Evolutionary conservation across 2,329 filamentous ascomycete genomes (phyloP).

Genomic region (Fusarium sp.): DNA sequence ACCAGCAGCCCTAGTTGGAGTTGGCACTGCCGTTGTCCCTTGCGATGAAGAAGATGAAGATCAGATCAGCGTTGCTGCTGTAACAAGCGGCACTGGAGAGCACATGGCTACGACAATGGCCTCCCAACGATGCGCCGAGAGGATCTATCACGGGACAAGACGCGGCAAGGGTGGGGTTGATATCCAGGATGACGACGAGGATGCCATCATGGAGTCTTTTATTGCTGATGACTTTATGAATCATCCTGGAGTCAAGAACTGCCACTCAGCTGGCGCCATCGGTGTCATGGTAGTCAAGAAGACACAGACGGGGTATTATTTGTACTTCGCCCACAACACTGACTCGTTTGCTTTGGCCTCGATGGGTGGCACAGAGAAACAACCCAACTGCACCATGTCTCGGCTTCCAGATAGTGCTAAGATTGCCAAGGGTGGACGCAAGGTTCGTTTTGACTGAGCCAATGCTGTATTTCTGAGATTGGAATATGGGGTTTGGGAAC

Average conservation of each 20-base stretch:
- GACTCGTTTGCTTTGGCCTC: conserved; percentile 88
- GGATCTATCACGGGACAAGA: conserved; percentile 78
- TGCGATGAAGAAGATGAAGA: conserved; percentile 76
- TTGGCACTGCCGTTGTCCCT: conserved; percentile 91
- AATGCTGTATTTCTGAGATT: neutral
- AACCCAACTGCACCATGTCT: conserved; percentile 88
- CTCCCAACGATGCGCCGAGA: conserved; percentile 84
- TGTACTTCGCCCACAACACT: conserved; percentile 97
- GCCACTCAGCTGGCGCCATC: conserved; percentile 86
- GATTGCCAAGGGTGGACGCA: conserved; percentile 66
- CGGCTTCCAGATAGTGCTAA: conserved; percentile 67
- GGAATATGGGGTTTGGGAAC: neutral
- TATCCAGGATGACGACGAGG: conserved; percentile 78
- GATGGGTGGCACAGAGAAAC: conserved; percentile 82
- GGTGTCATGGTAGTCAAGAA: conserved; percentile 93
- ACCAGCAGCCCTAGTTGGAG: conserved; percentile 90
- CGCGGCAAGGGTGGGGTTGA: conserved; percentile 70
- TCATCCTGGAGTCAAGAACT: conserved; percentile 85
- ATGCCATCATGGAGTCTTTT: conserved; percentile 77
- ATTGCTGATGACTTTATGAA: conserved; percentile 92
- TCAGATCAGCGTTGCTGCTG: conserved; percentile 77
- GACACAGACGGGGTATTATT: conserved; percentile 76
- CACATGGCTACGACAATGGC: conserved; percentile 98
- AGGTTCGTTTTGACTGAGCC: conserved; percentile 50
- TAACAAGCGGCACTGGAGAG: conserved; percentile 95